Evolutionary conservation across 768 basidiomycete genomes (phyloP).

Genomic region (Boletellus emodensis): DNA sequence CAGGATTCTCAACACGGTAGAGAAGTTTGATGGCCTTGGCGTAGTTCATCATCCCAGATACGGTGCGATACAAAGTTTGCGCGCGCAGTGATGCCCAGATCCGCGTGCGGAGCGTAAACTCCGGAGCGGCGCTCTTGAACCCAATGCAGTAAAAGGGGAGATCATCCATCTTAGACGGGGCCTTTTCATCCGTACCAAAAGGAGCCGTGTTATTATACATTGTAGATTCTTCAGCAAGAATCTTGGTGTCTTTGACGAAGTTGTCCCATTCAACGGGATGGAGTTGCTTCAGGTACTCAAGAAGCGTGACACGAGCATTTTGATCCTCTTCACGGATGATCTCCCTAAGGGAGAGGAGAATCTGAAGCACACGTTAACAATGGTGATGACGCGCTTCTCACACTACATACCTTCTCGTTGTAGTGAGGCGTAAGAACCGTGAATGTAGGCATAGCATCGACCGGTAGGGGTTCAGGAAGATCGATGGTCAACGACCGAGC

Average conservation of each 20-base stretch:
- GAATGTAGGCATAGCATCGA: conserved; percentile 99
- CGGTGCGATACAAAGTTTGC: conserved; percentile 97
- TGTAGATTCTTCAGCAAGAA: conserved; percentile 92
- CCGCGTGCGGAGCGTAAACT: conserved; percentile 96
- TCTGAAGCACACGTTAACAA: conserved; percentile 42
- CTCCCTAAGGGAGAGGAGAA: conserved; percentile 91
- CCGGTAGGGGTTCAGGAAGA: conserved; percentile 88
- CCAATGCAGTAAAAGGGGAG: conserved; percentile 98
- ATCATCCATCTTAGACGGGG: conserved; percentile 79
- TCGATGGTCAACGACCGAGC: conserved; percentile 96
- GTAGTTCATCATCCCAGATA: conserved; percentile 99
- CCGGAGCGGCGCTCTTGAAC: conserved; percentile 97
- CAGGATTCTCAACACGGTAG: conserved; percentile 99
- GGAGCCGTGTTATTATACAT: conserved; percentile 77
- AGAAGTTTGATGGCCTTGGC: conserved; percentile 98
- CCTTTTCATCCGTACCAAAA: conserved; percentile 78
- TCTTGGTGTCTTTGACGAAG: conserved; percentile 99
- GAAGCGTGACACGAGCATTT: conserved; percentile 91
- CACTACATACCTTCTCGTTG: conserved; percentile 77
- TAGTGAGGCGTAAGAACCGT: conserved; percentile 98
- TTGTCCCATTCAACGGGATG: conserved; percentile 99
- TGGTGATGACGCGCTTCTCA: not conserved
- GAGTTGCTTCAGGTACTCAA: conserved; percentile 97
- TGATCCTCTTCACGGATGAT: conserved; percentile 99
- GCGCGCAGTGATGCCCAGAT: conserved; percentile 99